Evolutionary conservation across 2,329 filamentous ascomycete species (phyloP).

Genomic region (Chrysosphaeria jannelii): DNA sequence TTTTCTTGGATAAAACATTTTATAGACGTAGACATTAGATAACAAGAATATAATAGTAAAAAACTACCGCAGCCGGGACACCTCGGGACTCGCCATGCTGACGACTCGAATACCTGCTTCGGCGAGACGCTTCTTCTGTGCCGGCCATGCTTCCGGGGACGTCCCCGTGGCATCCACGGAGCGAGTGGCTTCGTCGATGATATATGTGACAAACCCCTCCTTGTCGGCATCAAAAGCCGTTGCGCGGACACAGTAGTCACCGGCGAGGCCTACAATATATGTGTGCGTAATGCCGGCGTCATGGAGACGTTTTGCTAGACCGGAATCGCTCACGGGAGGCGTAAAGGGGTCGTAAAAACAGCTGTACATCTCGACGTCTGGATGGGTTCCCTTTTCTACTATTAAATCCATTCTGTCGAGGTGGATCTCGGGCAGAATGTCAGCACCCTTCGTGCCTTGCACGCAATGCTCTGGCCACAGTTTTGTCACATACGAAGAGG

Average conservation of each 20-base stretch:
- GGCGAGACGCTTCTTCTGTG: constrained; percentile 20
- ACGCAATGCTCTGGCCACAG: constrained; percentile 88
- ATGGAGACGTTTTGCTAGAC: constrained; percentile 26
- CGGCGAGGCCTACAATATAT: constrained; percentile 60
- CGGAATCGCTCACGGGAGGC: constrained; percentile 27
- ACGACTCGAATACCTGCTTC: constrained; percentile 32
- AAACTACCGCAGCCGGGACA: constrained; percentile 16
- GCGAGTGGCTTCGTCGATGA: constrained; percentile 51
- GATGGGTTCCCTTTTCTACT: constrained; percentile 50
- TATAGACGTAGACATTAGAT: no score
- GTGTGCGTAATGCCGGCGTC: constrained; percentile 37
- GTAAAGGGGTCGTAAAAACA: constrained; percentile 64
- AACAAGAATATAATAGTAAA: no score
- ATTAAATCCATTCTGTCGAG: constrained; percentile 29
- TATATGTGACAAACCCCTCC: constrained; percentile 46
- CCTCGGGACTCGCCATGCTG: constrained; percentile 20
- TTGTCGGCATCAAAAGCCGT: constrained; percentile 51
- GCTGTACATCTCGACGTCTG: constrained; percentile 71
- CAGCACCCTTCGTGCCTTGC: constrained; percentile 38
- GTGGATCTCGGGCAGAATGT: constrained; percentile 44
- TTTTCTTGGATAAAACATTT: not conserved
- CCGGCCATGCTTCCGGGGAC: constrained; percentile 29
- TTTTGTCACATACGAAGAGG: constrained; percentile 30
- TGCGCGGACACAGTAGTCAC: constrained; percentile 63
- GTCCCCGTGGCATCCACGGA: constrained; percentile 35